phyloP scores from a whole-genome alignment of 1,284 basidiomycete species.

The Moesziomyces sp. region DNA sequence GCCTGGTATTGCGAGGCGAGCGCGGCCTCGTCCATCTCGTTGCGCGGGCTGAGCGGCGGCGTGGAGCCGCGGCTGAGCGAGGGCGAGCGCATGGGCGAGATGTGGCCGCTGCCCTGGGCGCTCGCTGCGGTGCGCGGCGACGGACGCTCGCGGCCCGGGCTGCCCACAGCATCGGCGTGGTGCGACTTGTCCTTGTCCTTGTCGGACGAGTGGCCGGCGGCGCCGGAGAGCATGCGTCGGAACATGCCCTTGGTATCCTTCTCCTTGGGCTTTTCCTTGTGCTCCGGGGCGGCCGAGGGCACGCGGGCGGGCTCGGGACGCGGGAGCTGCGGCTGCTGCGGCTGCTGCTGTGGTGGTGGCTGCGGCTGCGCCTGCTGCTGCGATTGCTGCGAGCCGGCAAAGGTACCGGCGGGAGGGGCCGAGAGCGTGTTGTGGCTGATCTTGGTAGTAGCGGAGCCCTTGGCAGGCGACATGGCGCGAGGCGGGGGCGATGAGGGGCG shows the following conservation, averaged over 20 bases:
- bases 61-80: constrained; percentile 45
- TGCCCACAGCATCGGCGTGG: constrained; percentile 8
- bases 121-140: constrained; percentile 29
- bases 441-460: constrained; percentile 46
- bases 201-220: constrained; percentile 19
- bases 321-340: neutral
- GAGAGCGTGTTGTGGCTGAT: constrained; percentile 44
- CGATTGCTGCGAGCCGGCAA: constrained; percentile 9
- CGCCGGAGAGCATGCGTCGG: constrained; percentile 62
- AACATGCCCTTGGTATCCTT: constrained; percentile 61
- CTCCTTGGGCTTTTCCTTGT: constrained; percentile 50
- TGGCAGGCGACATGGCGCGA: constrained; percentile 56
- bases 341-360: neutral
- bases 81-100: constrained; percentile 50
- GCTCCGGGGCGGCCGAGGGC: constrained; percentile 15
- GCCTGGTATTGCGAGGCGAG: constrained; percentile 44
- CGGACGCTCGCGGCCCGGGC: constrained; percentile 36
- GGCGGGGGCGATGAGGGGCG: constrained; percentile 53
- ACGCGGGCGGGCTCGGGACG: constrained; percentile 17
- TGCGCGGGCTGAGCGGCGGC: constrained; percentile 52
- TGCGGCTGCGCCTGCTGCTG: too few relatives aligned
- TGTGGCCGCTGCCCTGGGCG: constrained; percentile 39
- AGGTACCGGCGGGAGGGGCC: constrained; percentile 13
- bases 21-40: constrained; percentile 46
- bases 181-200: constrained; percentile 28